phyloP scores from a whole-genome alignment of 495 filamentous ascomycete species.

The Penicillium turbatum region DNA sequence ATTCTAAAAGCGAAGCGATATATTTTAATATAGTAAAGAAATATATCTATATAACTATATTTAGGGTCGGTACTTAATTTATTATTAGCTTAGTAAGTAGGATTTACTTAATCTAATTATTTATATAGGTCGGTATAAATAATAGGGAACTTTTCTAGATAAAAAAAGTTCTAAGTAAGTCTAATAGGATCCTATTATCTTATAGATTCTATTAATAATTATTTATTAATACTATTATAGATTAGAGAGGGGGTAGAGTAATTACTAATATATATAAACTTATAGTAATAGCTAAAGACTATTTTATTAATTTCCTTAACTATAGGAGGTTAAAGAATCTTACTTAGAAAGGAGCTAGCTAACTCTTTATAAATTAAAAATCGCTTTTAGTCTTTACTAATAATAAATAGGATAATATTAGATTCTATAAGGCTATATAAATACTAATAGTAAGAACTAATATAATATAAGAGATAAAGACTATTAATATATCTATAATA shows the following conservation, averaged over 20 bases:
- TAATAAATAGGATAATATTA: no score
- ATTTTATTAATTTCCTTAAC: constrained; percentile 10
- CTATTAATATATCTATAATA: no score
- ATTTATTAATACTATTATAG: not conserved
- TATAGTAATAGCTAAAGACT: constrained; percentile 14
- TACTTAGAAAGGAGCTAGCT: no score
- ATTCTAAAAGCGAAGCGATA: constrained; percentile 29
- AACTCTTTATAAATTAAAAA: no score
- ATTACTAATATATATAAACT: constrained; percentile 15
- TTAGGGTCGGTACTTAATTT: constrained; percentile 6
- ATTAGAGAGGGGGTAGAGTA: constrained; percentile 14
- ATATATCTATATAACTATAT: constrained; percentile 27
- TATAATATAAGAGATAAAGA: no score
- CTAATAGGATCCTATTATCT: constrained; percentile 11
- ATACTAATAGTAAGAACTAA: no score
- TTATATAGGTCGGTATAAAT: not conserved
- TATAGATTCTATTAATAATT: not conserved
- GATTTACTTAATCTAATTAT: constrained; percentile 6
- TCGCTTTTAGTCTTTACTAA: no score
- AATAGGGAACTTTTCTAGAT: not conserved
- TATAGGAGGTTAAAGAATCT: no score
- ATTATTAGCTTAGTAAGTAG: not conserved
- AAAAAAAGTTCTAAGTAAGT: constrained; percentile 12
- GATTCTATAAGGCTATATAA: no score
- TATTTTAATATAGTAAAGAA: constrained; percentile 28